Base-by-base conservation (phyloP, 2,329 filamentous ascomycete genomes). In the Alternaria longipes region DNA sequence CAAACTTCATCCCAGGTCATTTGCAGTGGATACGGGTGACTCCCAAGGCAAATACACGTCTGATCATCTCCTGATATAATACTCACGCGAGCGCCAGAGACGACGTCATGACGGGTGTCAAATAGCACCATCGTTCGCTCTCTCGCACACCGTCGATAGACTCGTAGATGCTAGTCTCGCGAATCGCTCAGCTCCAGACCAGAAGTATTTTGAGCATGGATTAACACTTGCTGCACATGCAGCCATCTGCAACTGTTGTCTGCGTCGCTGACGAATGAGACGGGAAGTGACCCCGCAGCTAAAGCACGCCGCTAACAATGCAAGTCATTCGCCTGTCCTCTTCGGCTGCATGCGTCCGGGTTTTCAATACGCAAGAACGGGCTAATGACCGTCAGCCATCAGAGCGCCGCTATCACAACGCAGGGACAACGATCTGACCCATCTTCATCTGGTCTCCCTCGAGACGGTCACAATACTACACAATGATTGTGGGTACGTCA, bases 251-350 rank as follows among this genome's bases (percentile, higher is more conserved):
- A 70, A 61, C 62, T 62, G 45, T 59, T 45, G 56, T 55, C 58
- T 64, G 53, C 52, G 34, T 64, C 60, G 59, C 47, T 62, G 56
- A 61, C 75, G 69, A 76, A 75, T 73, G 46, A 65, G 47, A 63
- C 50, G 51, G 41, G 47, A 66, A 66, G 63, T 63, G 66, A 71
- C 73, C 73, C 72, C 72, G 70, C 75, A 67, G 62, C 66, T 58
- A 64, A 60, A 59, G 56, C 65, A 66, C 64, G 67, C 65, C 70
- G 70, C 74, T 76, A 76, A 68, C 64, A 69, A 71, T 78, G 75
- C 75, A 78, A 75, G 75, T 75, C 75, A 78, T 73, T 73, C 67
- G 66, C 70, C 66, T 65, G 62, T 68, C 69, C 66, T 68, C 64
- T 67, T 69, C 66, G 69, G 69, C 65, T 66, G 59, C 67, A 59